Percentiles rank a stretch among this genome's conserved stretches.
These are phyloP conservation scores for Batkoa obscura DNA, from an alignment of 371 early-diverging fungal genomes.

Conservation along the genomic window DNA sequence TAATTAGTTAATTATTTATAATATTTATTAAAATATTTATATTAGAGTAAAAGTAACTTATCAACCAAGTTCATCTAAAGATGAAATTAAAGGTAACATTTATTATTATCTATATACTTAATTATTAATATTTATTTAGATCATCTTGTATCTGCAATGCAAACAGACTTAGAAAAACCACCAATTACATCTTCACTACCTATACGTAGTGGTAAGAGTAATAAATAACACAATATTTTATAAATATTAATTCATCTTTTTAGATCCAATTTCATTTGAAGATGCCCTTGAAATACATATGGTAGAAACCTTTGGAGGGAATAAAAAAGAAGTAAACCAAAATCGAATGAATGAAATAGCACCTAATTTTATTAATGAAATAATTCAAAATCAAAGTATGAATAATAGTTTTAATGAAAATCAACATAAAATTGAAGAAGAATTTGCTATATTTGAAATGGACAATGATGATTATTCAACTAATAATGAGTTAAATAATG, in stretches of 20 bases:
- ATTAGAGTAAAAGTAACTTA: not conserved
- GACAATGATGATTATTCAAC: too few species aligned
- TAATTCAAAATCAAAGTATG: too few species aligned
- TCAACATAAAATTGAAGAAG: too few species aligned
- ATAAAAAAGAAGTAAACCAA: not conserved
- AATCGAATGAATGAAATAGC: not conserved
- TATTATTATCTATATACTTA: not conserved
- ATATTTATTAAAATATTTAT: not conserved
- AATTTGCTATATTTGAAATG: too few species aligned
- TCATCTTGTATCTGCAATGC: conserved; percentile 1
- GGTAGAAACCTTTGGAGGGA: not conserved
- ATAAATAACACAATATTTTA: not conserved
- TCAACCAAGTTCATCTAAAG: not conserved
- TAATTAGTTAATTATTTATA: not conserved
- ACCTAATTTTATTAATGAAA: not conserved
- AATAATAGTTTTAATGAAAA: too few species aligned
- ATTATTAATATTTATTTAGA: not conserved
- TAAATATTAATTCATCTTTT: not conserved
- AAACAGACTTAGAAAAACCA: conserved; percentile 1
- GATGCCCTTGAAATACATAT: conserved; percentile 3
- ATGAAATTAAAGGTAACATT: not conserved
- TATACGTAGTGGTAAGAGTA: too few species aligned
- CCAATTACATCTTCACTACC: not conserved
- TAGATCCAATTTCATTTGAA: conserved; percentile 3
- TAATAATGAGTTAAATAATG: too few species aligned